Base-by-base conservation (phyloP, 148 eudicot genomes). In the Vaccinium macrocarpon region DNA sequence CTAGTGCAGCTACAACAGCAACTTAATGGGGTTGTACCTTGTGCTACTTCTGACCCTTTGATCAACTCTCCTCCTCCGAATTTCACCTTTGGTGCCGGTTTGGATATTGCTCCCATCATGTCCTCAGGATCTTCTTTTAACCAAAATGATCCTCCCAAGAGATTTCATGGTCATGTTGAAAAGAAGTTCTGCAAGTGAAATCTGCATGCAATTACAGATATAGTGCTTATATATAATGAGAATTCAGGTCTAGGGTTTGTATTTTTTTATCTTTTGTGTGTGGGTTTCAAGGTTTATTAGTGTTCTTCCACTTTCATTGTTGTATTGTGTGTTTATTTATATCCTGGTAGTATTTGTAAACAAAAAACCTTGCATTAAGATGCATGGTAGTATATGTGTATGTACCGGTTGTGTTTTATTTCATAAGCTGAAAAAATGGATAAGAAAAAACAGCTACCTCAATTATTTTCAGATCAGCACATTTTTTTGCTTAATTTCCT, bases 81-180 rank as follows among this genome's bases (percentile, higher is more conserved):
- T 61, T 71, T 84, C 2, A 53, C 82, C 71, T 78, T 88, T 46
- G 81, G 88, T 7, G 76, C 87, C 6, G 86, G 83, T 50, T 86
- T 86, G 90, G 90, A 88, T 32, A 38, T 72, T 72, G 88, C 90
- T 78, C 83, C 89, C 6, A 84, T 88, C 82, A 86, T 86, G 90
- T 75, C 68, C 52, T 21, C 76, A 8, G 16, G 50, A 14, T 27
- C 86, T 53, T 78, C 84, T 21, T 72, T 74, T 56, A 48, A 71
- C 18, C 86, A 80, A 80, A 84, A 42, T 74, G 64, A 76, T 48
- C 73, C 71, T 25, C 73, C 52, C 49, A 81, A 85, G 48, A 76
- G 56, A 53, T 23, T 80, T 66, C 32, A 52, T n/a, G 70, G 66
- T 50, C 68, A 76, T 51, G 53, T 8, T 29, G 84, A 75, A 62